Conservation (phyloP, 2,329 filamentous ascomycete species). For the Ophiostoma ulmi region DNA sequence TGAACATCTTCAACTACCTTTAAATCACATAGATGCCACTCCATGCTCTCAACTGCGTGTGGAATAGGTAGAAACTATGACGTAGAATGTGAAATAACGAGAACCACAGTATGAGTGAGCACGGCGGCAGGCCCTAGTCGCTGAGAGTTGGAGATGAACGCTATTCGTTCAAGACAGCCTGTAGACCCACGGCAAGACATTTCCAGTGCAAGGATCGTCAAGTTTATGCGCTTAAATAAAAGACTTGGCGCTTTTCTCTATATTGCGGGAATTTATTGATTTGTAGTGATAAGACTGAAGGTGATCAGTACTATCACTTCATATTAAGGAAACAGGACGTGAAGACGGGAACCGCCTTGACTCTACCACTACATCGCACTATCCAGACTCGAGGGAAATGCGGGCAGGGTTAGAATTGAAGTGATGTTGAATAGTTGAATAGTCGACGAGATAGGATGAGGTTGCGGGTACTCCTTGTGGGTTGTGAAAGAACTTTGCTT, state of each 20-base stretch:
- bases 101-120: not conserved
- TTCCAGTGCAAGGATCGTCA: not conserved
- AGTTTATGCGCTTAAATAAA: not conserved
- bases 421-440: not conserved
- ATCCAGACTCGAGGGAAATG: not conserved
- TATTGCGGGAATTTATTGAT: not conserved
- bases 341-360: not conserved
- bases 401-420: not conserved
- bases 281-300: not conserved
- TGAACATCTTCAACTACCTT: not conserved
- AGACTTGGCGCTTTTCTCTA: not conserved
- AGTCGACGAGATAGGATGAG: not conserved
- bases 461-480: too few species aligned
- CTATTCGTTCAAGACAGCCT: not conserved
- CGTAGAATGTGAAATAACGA: not conserved
- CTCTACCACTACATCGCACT: not conserved
- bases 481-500: too few species aligned
- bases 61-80: not conserved
- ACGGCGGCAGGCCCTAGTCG: too few species aligned
- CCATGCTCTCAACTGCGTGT: not conserved
- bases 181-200: not conserved
- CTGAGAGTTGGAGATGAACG: not conserved
- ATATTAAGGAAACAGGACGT: not conserved
- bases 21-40: not conserved
- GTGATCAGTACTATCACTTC: not conserved